Percentiles rank a stretch among this genome's conserved stretches.
Evolutionary conservation across 2,329 filamentous ascomycete genomes (phyloP).

Genomic region (Penicillium sp.): DNA sequence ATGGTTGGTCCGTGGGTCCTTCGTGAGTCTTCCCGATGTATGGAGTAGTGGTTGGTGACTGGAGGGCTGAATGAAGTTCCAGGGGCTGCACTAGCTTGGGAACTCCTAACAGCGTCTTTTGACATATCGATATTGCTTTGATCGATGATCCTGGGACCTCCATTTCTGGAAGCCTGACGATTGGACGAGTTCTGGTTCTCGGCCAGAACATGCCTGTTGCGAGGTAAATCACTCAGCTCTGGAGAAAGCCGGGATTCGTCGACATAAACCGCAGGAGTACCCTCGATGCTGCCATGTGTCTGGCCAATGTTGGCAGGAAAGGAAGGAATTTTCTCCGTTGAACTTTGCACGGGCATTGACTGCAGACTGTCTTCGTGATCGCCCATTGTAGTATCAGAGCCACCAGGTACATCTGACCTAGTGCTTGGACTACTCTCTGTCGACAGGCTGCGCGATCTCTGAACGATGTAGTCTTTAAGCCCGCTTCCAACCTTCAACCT

Average conservation of each 20-base stretch:
- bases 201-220: conserved; percentile 20
- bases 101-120: not conserved
- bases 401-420: conserved; percentile 7
- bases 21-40: not conserved
- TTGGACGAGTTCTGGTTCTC: conserved; percentile 35
- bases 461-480: conserved; percentile 32
- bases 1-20: too few relatives aligned
- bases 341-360: not conserved
- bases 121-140: not conserved
- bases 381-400: not conserved
- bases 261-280: conserved; percentile 28
- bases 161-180: conserved; percentile 20
- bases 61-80: not conserved
- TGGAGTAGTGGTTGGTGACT: not conserved
- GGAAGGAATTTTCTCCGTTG: not conserved
- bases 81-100: not conserved
- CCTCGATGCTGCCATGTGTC: not conserved
- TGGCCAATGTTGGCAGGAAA: not conserved
- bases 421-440: conserved; percentile 29
- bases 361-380: conserved; percentile 3
- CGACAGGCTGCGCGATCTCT: conserved; percentile 34
- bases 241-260: conserved; percentile 23
- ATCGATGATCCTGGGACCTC: conserved; percentile 1
- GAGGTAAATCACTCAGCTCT: not conserved
- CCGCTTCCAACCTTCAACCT: conserved; percentile 63